Conservation (phyloP, 352 stramenopile species). For the Saprolegnia diclina region DNA sequence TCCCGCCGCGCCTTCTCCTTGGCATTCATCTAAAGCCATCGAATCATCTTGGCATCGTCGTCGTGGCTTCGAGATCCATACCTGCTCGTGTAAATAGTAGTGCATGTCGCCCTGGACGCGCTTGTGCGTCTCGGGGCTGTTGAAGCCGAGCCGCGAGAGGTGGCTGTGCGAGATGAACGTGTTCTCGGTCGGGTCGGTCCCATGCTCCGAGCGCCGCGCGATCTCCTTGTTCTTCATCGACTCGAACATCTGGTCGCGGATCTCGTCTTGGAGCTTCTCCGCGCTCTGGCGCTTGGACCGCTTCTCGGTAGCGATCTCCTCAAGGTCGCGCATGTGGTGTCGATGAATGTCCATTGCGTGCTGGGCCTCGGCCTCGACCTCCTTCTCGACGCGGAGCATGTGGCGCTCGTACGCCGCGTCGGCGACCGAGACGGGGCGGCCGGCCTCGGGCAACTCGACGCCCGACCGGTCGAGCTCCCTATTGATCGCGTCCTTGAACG, state of each 20-base stretch:
- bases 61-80: slow-evolving; percentile 29
- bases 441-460: neutral
- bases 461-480: slow-evolving; percentile 14
- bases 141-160: slow-evolving; percentile 19
- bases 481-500: slow-evolving; percentile 24
- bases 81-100: slow-evolving; percentile 22
- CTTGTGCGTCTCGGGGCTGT: slow-evolving; percentile 28
- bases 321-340: slow-evolving; percentile 24
- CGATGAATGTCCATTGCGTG: slow-evolving; percentile 28
- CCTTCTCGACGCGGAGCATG: slow-evolving; percentile 20
- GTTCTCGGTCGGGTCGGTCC: slow-evolving; percentile 24
- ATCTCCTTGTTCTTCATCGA: neutral
- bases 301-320: slow-evolving; percentile 25
- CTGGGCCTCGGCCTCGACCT: slow-evolving; percentile 25
- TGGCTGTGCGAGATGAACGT: slow-evolving; percentile 27
- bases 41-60: slow-evolving; percentile 43
- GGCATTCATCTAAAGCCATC: slow-evolving; percentile 47
- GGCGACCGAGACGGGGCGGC: neutral
- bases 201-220: neutral
- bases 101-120: slow-evolving; percentile 26
- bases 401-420: slow-evolving; percentile 22
- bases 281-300: slow-evolving; percentile 17
- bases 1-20: slow-evolving; percentile 47
- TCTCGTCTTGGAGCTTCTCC: slow-evolving; percentile 18
- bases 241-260: slow-evolving; percentile 18